A percentile compares a stretch with the other conserved stretches of the same genome.
Evolutionary conservation across 108 stramenopile genomes (phyloP).

Genomic region (Ochromonas danica): DNA sequence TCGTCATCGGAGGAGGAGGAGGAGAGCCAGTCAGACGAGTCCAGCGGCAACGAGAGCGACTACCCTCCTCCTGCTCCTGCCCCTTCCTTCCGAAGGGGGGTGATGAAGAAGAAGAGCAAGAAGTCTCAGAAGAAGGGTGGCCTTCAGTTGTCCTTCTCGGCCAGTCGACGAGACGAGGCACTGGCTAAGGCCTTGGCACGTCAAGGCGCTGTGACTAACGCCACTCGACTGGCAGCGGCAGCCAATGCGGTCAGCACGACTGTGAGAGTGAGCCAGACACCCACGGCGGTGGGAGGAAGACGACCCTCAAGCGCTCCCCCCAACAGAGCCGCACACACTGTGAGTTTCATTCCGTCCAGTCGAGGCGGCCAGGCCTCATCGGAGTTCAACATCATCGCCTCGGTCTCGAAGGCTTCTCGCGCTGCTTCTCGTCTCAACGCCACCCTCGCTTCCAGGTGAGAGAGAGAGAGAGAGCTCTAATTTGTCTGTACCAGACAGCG

Average conservation of each 20-base stretch:
- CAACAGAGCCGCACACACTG: no score
- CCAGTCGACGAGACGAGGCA: no score
- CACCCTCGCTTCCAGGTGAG: neutral
- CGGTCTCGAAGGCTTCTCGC: neutral
- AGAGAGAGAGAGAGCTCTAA: neutral
- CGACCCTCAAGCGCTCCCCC: no score
- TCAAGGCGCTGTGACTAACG: neutral
- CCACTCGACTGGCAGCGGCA: conserved; percentile 5
- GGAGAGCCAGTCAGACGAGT: no score
- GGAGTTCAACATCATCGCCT: conserved; percentile 8
- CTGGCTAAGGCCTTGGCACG: neutral
- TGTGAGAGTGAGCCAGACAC: neutral
- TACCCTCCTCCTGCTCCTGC: no score
- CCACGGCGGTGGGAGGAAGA: no score
- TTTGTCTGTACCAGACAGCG: neutral
- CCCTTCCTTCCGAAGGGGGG: no score
- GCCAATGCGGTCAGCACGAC: neutral
- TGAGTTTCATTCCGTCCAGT: neutral
- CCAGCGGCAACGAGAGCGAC: no score
- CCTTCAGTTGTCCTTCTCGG: no score
- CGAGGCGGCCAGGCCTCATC: neutral
- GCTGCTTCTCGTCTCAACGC: neutral
- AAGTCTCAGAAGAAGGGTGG: no score
- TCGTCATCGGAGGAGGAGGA: no score
- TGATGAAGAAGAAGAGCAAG: no score